Percentiles rank a stretch among this genome's conserved stretches.
These are phyloP conservation scores for Chlorella vulgaris DNA, from an alignment of 139 green algal species.

Conservation along the genomic window DNA sequence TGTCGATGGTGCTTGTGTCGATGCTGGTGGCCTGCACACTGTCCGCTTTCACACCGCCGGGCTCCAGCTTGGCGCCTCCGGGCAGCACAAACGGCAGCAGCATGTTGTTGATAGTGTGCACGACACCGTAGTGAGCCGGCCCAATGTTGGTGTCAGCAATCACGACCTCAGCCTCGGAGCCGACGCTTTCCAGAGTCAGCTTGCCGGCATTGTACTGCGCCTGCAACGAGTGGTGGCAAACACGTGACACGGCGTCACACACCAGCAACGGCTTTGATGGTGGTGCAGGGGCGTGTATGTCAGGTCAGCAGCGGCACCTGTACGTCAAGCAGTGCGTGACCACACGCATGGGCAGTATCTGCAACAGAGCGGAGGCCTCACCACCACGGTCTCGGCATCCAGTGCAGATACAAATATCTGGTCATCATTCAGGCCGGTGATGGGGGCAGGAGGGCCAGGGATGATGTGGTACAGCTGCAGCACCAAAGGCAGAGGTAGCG, in stretches of 20 bases:
- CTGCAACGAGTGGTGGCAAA: neutral
- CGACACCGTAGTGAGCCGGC: neutral
- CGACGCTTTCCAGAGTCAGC: neutral
- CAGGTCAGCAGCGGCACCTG: neutral
- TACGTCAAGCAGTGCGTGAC: neutral
- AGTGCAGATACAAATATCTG: constrained; percentile 13
- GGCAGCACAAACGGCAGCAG: constrained; percentile 13
- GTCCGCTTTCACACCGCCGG: neutral
- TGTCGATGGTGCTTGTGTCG: neutral
- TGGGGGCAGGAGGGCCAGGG: constrained; percentile 7
- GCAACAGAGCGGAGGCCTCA: neutral
- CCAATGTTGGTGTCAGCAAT: constrained; percentile 2
- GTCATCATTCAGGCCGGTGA: constrained; percentile 10
- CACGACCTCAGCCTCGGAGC: neutral
- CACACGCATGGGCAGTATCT: neutral
- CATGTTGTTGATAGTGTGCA: constrained; percentile 1
- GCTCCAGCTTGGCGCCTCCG: neutral
- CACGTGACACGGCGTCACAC: neutral
- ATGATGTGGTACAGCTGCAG: constrained; percentile 19
- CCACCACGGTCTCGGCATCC: neutral
- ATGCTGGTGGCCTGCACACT: neutral
- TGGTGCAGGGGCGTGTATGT: neutral
- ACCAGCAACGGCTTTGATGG: neutral
- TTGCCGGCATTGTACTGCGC: constrained; percentile 4
- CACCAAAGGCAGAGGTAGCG: neutral